Conservation (phyloP, 2,329 filamentous ascomycete species). For the Fusarium sacchari region DNA sequence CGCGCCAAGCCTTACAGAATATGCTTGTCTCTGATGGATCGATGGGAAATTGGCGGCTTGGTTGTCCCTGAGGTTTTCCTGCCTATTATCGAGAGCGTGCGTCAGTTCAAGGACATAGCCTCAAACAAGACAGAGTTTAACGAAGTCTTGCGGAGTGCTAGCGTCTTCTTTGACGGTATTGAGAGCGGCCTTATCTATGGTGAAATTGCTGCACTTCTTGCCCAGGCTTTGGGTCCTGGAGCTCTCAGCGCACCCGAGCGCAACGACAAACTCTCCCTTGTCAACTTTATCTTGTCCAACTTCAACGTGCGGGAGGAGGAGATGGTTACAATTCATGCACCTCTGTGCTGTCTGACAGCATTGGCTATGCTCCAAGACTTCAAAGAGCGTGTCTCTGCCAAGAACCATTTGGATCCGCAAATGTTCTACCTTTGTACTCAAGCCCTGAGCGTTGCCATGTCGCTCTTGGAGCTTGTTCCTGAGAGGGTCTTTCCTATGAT, state of each 20-base stretch:
- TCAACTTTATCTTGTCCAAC: conserved; percentile 82
- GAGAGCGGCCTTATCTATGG: conserved; percentile 94
- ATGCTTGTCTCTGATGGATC: conserved; percentile 95
- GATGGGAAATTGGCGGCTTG: conserved; percentile 94
- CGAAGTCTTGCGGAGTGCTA: conserved; percentile 92
- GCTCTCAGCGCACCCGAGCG: conserved; percentile 58
- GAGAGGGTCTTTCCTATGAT: conserved; percentile 66
- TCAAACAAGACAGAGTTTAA: conserved; percentile 76
- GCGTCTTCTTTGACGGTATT: conserved; percentile 96
- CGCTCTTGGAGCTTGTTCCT: conserved; percentile 71
- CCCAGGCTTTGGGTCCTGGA: conserved; percentile 64
- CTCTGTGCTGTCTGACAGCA: conserved; percentile 67
- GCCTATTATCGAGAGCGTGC: conserved; percentile 83
- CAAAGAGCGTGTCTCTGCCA: conserved; percentile 50
- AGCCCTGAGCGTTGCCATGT: conserved; percentile 61
- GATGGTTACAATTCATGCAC: conserved; percentile 89
- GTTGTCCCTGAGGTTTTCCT: conserved; percentile 91
- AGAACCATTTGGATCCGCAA: conserved; percentile 49
- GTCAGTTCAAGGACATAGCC: conserved; percentile 74
- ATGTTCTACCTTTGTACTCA: conserved; percentile 45
- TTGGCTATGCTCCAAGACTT: conserved; percentile 73
- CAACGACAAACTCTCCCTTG: conserved; percentile 73
- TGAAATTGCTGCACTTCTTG: conserved; percentile 77
- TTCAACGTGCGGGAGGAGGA: conserved; percentile 98
- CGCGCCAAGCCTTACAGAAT: conserved; percentile 88